Percentiles rank a stretch among this genome's conserved stretches.
phyloP scores from a whole-genome alignment of 169 alveolate species.

The Cryptosporidium andersoni region DNA sequence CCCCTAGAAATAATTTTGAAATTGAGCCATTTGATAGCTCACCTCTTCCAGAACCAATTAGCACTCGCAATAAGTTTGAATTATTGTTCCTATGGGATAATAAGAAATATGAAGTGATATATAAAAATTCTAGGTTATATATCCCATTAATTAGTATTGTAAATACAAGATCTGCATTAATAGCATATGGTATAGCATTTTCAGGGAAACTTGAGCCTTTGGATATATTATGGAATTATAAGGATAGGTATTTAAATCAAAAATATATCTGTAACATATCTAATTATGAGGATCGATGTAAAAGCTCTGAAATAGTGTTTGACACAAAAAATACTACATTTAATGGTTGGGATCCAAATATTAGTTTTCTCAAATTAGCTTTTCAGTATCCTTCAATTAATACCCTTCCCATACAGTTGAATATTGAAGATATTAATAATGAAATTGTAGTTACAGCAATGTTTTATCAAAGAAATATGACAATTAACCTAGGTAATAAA shows the following conservation, averaged over 20 bases:
- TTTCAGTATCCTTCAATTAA: constrained; percentile 53
- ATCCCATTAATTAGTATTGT: constrained; percentile 23
- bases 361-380: constrained; percentile 35
- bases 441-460: neutral
- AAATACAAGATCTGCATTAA: constrained; percentile 31
- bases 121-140: neutral
- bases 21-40: constrained; percentile 35
- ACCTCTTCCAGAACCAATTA: constrained; percentile 28
- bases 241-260: neutral
- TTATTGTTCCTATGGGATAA: constrained; percentile 35
- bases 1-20: constrained; percentile 1
- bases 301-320: constrained; percentile 13
- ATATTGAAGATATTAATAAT: neutral
- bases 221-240: constrained; percentile 20
- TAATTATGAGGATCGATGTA: constrained; percentile 41
- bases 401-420: constrained; percentile 10
- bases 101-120: constrained; percentile 2
- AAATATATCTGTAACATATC: constrained; percentile 12
- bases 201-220: constrained; percentile 17
- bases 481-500: neutral
- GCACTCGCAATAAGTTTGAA: neutral
- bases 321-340: neutral
- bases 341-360: neutral
- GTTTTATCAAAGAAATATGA: constrained; percentile 15
- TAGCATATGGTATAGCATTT: constrained; percentile 39